phyloP scores from a whole-genome alignment of 75 land plant genomes.

The Pinus taeda region DNA sequence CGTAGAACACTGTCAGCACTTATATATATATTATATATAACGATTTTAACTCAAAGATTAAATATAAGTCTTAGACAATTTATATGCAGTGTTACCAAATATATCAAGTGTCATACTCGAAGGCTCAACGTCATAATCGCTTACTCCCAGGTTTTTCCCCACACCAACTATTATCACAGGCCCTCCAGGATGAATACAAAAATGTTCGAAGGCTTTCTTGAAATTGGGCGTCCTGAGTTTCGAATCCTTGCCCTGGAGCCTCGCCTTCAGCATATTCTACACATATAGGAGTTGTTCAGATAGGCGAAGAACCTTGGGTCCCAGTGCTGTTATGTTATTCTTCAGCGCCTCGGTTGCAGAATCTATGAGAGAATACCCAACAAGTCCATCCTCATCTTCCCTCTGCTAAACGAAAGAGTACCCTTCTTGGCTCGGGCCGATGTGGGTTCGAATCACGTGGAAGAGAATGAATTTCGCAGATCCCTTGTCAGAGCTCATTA shows the following conservation, averaged over 20 bases:
- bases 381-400: conserved; percentile 43
- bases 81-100: too few species aligned
- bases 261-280: not conserved
- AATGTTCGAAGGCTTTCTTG: conserved; percentile 38
- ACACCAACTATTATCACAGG: too few species aligned
- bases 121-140: too few species aligned
- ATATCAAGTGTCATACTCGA: too few species aligned
- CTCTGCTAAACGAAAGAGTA: conserved; percentile 39
- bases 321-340: conserved; percentile 39
- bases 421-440: conserved; percentile 43
- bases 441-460: conserved; percentile 50
- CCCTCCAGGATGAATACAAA: conserved; percentile 50
- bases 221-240: conserved; percentile 28
- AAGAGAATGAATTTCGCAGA: conserved; percentile 39
- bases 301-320: conserved; percentile 43
- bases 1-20: too few species aligned
- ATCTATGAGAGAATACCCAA: conserved; percentile 46
- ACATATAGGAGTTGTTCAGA: conserved; percentile 39
- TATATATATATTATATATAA: too few species aligned
- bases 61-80: too few species aligned
- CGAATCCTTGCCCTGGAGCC: not conserved
- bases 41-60: too few species aligned
- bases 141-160: too few species aligned
- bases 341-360: conserved; percentile 52
- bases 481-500: conserved; percentile 43